Conservation (phyloP, 495 filamentous ascomycete species). For the Aspergillus steynii region DNA sequence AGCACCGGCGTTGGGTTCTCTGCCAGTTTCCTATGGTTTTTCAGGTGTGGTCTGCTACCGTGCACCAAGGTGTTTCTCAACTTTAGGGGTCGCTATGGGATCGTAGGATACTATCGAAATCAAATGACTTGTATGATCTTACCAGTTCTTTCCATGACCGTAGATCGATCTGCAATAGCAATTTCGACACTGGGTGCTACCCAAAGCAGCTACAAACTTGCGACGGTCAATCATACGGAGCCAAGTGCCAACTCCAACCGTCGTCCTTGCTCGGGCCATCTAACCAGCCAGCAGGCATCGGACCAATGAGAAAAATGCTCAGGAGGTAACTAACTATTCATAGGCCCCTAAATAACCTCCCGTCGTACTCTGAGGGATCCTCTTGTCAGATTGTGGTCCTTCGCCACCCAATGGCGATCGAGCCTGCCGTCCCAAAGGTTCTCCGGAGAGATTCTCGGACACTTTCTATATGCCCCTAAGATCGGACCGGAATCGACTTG, state of each 20-base stretch:
- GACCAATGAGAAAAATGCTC: not conserved
- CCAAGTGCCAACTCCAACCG: not conserved
- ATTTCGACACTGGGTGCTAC: not conserved
- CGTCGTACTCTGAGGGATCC: not conserved
- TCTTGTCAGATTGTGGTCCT: not conserved
- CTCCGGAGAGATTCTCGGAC: constrained; percentile 26
- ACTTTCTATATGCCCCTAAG: constrained; percentile 21
- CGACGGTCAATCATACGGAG: not conserved
- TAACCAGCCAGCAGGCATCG: not conserved
- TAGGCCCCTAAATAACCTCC: not conserved
- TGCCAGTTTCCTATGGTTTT: constrained; percentile 32
- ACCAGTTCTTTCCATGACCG: constrained; percentile 1
- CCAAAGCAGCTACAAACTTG: no score
- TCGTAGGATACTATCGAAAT: constrained; percentile 30
- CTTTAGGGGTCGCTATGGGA: constrained; percentile 26
- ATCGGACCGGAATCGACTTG: no score
- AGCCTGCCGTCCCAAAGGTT: constrained; percentile 3
- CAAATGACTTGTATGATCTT: constrained; percentile 30
- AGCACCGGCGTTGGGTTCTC: constrained; percentile 41
- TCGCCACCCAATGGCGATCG: not conserved
- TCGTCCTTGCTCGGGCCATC: no score
- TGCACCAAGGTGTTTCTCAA: constrained; percentile 33
- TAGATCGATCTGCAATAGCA: not conserved
- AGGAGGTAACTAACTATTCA: no score
- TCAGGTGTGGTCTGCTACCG: constrained; percentile 28